Base-by-base conservation (phyloP, 768 basidiomycete species). In the Peribolospora kevripleyi region DNA sequence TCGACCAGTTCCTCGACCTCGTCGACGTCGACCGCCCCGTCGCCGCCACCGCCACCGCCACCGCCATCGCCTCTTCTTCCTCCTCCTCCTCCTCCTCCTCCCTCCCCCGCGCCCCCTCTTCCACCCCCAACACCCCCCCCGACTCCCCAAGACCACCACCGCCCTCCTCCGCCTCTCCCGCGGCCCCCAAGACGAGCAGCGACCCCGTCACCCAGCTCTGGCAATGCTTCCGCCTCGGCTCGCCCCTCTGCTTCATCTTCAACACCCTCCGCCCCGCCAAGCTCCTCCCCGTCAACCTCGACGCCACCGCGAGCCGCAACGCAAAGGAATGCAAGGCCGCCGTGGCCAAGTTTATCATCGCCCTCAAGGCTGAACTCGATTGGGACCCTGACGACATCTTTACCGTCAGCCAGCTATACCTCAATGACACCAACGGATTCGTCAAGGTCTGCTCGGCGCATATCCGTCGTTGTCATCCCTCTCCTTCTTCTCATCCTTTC, bases 141-240 rank as follows among this genome's bases (percentile, higher is more conserved):
- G 37, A 11, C 50, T 11, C 36, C 48, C 45, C 42, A 50, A 54
- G 3, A 40, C 58, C 25, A 49, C 54, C 37, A 25, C 39, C 40
- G 7, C 55, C 42, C 51, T 52, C 56, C 25, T 47, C 53, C 43
- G 48, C 40, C 25, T 42, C 25, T 7, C 40, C 52, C 3, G 58
- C 51, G n/a, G 45, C 52, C 3, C 36, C 51, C 49, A 55, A 55
- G n/a, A 36, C 4, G 48, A 53, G 82, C 42, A 82, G 81, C 47
- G 88, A 95, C 70, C 85, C 87, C 43, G 91, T 98, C 63, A 80
- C 82, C 50, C 84, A 87, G 67, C 78, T 95, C 51, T 91, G 90
- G 81, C 84, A 86, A 65, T 79, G 84, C 65, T 84, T 98, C 70
- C 80, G 87, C 46, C 76, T 87, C 42, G 93, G 93, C 56, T 79